These are phyloP conservation scores for Pseudogymnoascus sp. DNA, from an alignment of 2,329 filamentous ascomycete species.

Conservation along the genomic window DNA sequence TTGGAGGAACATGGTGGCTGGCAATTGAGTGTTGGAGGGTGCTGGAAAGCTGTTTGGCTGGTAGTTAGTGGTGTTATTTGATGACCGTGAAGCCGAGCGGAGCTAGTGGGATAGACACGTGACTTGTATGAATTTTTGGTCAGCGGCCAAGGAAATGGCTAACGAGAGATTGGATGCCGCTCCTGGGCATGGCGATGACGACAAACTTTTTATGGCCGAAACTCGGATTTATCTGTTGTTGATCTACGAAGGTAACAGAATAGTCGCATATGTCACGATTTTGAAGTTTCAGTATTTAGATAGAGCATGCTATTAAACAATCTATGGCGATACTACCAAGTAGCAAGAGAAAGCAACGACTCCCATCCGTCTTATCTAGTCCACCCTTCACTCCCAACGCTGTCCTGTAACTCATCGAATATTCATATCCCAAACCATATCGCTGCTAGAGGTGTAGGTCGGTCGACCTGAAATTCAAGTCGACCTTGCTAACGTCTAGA, in stretches of 20 bases:
- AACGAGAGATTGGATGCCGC: slow-evolving; percentile 4
- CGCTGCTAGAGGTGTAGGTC: neutral
- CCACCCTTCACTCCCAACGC: slow-evolving; percentile 5
- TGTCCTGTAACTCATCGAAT: slow-evolving; percentile 6
- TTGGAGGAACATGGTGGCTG: slow-evolving; percentile 52
- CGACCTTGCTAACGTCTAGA: neutral
- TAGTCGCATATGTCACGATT: neutral
- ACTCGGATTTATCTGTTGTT: neutral
- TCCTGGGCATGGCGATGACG: neutral
- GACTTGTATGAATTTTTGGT: neutral
- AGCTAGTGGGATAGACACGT: slow-evolving; percentile 8
- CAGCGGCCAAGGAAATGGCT: neutral
- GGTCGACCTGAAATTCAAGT: neutral
- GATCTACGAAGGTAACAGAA: neutral
- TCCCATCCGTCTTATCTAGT: slow-evolving; percentile 4
- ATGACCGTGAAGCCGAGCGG: slow-evolving; percentile 7
- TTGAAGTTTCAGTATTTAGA: neutral
- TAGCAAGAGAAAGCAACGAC: slow-evolving; percentile 5
- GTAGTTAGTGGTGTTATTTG: slow-evolving; percentile 8
- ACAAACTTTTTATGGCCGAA: neutral
- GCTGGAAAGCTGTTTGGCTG: neutral
- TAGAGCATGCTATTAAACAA: slow-evolving; percentile 7
- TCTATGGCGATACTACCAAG: slow-evolving; percentile 2
- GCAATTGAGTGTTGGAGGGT: slow-evolving; percentile 23
- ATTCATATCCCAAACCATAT: slow-evolving; percentile 8